Base-by-base conservation (phyloP, 2,329 filamentous ascomycete species). In the Fusarium poae region DNA sequence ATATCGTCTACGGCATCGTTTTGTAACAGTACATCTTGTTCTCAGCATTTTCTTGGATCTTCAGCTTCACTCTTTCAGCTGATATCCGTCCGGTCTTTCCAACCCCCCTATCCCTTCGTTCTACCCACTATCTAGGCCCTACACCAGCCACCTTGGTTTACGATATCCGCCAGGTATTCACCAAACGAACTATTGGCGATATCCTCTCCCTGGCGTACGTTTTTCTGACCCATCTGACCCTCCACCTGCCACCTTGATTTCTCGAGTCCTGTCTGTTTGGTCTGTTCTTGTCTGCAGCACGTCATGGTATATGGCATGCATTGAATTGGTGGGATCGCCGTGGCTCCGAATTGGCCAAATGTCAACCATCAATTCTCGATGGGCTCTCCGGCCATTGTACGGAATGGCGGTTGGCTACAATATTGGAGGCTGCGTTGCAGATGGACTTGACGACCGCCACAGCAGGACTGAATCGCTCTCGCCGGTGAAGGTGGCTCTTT, bases 61-160 rank as follows among this genome's bases (percentile, higher is more conserved):
- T 77, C 79, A 76, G 78, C 79, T 81, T 81, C 80, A 82, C 76
- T 82, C 80, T 77, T 78, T 82, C 70, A 81, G 78, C 77, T 77
- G 75, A 73, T 68, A 73, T 75, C 78, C 77, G 77, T 81, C 77
- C 80, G 76, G 76, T 81, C 75, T 73, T 75, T 75, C 71, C 69
- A 64, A 54, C 65, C 65, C 67, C 58, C 52, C 57, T 62, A 62
- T 65, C 67, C 65, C 68, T 72, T 68, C 58, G 48, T 63, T 72
- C 57, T 67, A 48, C 53, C 56, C 58, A 67, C 65, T 57, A 62
- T 62, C 32, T 32, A 66, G 46, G 60, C 50, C 46, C 16, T 49
- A 51, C 62, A 58, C 69, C 72, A 72, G 68, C 71, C 68, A 60
- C 67, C 67, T 72, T 44, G 51, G 62, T 73, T 56, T 57, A 57